phyloP scores from a whole-genome alignment of 2,329 filamentous ascomycete species.

The Elsinoe arachidis region DNA sequence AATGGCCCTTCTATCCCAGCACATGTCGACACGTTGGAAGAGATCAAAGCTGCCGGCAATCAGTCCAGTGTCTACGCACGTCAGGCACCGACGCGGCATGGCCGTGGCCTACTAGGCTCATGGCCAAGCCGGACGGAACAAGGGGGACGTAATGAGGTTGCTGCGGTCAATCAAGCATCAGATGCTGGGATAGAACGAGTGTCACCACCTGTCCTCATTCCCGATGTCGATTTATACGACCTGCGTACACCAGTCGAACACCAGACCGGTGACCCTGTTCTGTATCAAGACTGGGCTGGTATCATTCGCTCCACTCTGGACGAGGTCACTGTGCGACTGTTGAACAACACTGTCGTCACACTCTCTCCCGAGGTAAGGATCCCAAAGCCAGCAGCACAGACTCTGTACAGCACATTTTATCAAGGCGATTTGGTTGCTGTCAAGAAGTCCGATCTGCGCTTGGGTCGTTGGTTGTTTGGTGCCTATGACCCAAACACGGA shows the following conservation, averaged over 20 bases:
- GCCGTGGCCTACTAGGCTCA: not conserved
- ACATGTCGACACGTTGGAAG: constrained; percentile 14
- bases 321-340: constrained; percentile 43
- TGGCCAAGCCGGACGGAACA: not conserved
- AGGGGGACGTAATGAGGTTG: not conserved
- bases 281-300: constrained; percentile 50
- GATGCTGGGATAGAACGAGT: constrained; percentile 4
- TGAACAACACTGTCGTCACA: constrained; percentile 47
- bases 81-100: not conserved
- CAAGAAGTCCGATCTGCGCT: constrained; percentile 43
- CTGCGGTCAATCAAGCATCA: not conserved
- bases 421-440: constrained; percentile 45
- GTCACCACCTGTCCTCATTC: constrained; percentile 14
- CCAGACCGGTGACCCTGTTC: constrained; percentile 43
- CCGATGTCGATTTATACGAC: constrained; percentile 26
- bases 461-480: constrained; percentile 46
- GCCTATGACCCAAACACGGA: constrained; percentile 42
- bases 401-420: constrained; percentile 30
- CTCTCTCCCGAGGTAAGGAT: constrained; percentile 38
- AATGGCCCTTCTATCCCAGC: constrained; percentile 11
- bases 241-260: constrained; percentile 30
- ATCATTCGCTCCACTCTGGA: constrained; percentile 42
- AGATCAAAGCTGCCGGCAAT: not conserved
- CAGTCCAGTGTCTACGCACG: not conserved
- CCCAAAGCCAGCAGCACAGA: constrained; percentile 19